Base-by-base conservation (phyloP, 139 green algal genomes). In the Deuterostichococcus epilithicus region DNA sequence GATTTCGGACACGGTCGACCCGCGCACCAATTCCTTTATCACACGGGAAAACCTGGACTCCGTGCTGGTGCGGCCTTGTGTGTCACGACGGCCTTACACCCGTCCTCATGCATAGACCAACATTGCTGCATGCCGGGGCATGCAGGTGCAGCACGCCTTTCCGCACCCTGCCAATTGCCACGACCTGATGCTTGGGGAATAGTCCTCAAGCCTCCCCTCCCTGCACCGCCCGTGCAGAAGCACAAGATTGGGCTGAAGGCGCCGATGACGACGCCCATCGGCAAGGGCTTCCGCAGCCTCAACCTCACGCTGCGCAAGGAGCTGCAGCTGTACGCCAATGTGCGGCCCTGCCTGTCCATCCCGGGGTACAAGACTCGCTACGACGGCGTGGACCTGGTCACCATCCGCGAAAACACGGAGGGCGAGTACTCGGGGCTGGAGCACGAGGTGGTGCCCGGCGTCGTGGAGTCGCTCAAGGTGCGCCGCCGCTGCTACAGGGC, bases 391-490 rank as follows among this genome's bases (percentile, higher is more conserved):
- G 90, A 98, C 84, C 73, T 98, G 66, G 89, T 98, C 15, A 98
- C 95, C 6, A 97, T 98, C 77, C 86, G 95, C 66, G 94, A 98
- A 83, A 98, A 98, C 88, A 98, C 95, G 0, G 95, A 98, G 89
- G 95, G 95, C 23, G 95, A 98, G 87, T 98, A 98, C 89, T 91
- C 79, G 23, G 95, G 95, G 1, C 84, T 98, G 76, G 95, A 98
- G 84, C 94, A 98, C 82, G 91, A 97, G 85, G 93, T 98, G 36
- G 89, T 98, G 10, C 93, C 92, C 23, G 95, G 94, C 36, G 94
- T 98, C 6, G 95, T 98, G 45, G 94, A 98, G 86, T 89, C 72
- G 5, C 78, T 98, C 6, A 98, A 98, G 88, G 92, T 92, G 60
- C 5, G 70, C 37, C 22, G 42, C n/a, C n/a, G n/a, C n/a, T n/a